These are phyloP conservation scores for Voacanga thouarsii DNA, from an alignment of 257 asterid species.

Conservation along the genomic window DNA sequence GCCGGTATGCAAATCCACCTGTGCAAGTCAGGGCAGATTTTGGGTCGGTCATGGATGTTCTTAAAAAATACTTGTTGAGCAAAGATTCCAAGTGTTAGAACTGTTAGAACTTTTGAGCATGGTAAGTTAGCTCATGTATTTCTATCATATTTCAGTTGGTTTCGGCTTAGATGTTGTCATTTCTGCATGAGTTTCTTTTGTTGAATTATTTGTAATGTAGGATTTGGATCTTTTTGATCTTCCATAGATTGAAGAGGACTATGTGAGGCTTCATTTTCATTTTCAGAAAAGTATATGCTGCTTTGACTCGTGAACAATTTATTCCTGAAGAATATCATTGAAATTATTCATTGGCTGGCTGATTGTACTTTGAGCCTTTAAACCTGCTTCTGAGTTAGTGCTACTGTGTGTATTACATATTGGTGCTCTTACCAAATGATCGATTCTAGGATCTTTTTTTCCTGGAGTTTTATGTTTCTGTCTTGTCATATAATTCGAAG, in stretches of 20 bases:
- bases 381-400: background rate
- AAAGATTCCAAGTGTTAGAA: slow-evolving; percentile 38
- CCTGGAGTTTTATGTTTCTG: background rate
- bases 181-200: background rate
- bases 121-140: slow-evolving; percentile 7
- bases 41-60: slow-evolving; percentile 91
- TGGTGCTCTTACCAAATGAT: background rate
- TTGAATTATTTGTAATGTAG: background rate
- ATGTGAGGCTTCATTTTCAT: background rate
- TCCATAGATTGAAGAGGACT: background rate
- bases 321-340: background rate
- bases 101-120: background rate
- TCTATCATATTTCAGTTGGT: background rate
- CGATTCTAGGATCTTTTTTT: background rate
- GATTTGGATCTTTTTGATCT: background rate
- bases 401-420: background rate
- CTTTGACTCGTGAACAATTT: background rate
- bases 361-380: too few relatives aligned
- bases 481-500: background rate
- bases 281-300: background rate
- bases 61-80: slow-evolving; percentile 60
- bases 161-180: background rate
- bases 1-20: slow-evolving; percentile 20
- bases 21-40: slow-evolving; percentile 40
- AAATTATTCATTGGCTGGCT: background rate